Percentiles rank a stretch among this genome's conserved stretches.
Conservation (phyloP, 768 basidiomycete species). For the Podaxis pistillaris region DNA sequence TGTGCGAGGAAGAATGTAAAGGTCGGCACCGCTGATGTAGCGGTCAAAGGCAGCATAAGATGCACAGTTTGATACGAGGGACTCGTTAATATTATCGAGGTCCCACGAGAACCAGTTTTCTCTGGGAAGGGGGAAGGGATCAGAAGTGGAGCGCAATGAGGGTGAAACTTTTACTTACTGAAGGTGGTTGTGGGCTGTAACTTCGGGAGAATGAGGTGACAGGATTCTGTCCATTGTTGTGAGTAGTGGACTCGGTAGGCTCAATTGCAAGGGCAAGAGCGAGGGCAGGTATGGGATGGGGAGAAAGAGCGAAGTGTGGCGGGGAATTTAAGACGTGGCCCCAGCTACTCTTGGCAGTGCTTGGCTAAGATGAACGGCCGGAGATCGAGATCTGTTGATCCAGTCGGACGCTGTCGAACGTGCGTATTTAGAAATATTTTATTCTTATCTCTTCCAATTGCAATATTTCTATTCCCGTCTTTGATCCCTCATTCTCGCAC, state of each 20-base stretch:
- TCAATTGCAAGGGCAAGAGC: constrained; percentile 10
- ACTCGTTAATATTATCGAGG: constrained; percentile 68
- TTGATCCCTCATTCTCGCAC: not conserved
- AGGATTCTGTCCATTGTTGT: constrained; percentile 66
- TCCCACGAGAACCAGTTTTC: constrained; percentile 73
- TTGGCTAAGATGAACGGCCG: constrained; percentile 19
- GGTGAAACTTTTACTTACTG: constrained; percentile 44
- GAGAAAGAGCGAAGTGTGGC: constrained; percentile 15
- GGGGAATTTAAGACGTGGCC: constrained; percentile 21
- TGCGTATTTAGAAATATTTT: constrained; percentile 21
- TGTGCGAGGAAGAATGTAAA: constrained; percentile 68
- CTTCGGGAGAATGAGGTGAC: constrained; percentile 73
- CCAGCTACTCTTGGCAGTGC: constrained; percentile 15
- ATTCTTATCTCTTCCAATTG: constrained; percentile 16
- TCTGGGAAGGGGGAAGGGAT: constrained; percentile 33
- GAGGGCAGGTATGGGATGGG: constrained; percentile 15
- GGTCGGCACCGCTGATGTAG: constrained; percentile 67
- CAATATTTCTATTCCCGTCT: constrained; percentile 13
- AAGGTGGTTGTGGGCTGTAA: constrained; percentile 63
- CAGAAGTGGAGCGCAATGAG: constrained; percentile 14
- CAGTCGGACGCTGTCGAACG: constrained; percentile 26
- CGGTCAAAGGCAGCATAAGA: constrained; percentile 78
- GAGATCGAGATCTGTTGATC: constrained; percentile 11
- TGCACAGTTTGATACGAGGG: constrained; percentile 74
- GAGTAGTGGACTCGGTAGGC: constrained; percentile 6